These are phyloP conservation scores for Metarhizium humberi DNA, from an alignment of 2,329 filamentous ascomycete genomes.

Conservation along the genomic window DNA sequence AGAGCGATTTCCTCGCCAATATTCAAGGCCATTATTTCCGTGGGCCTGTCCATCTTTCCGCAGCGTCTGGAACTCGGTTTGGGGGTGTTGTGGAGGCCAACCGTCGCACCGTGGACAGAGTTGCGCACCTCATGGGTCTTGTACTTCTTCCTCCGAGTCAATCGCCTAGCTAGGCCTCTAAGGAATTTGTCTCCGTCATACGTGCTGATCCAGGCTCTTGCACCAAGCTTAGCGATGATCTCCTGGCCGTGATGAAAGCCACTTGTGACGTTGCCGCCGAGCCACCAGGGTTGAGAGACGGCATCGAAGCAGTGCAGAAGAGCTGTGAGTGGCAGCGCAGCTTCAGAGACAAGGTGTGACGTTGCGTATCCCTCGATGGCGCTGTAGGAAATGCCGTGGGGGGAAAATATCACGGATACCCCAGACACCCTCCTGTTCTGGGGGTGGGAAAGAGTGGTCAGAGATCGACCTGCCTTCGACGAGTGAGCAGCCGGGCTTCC, in stretches of 20 bases:
- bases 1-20: slow-evolving; percentile 34
- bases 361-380: slow-evolving; percentile 46
- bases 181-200: slow-evolving; percentile 41
- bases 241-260: slow-evolving; percentile 48
- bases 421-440: slow-evolving; percentile 43
- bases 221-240: slow-evolving; percentile 15
- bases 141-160: slow-evolving; percentile 38
- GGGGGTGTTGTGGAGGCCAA: neutral
- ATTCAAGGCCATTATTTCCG: slow-evolving; percentile 31
- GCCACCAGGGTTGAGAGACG: slow-evolving; percentile 50
- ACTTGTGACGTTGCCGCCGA: slow-evolving; percentile 48
- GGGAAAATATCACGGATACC: slow-evolving; percentile 54
- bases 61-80: slow-evolving; percentile 5
- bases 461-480: slow-evolving; percentile 25
- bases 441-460: slow-evolving; percentile 23
- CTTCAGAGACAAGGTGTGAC: slow-evolving; percentile 44
- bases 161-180: slow-evolving; percentile 39
- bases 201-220: slow-evolving; percentile 29
- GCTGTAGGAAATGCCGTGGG: slow-evolving; percentile 49
- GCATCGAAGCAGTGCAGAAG: slow-evolving; percentile 57
- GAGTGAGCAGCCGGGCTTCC: slow-evolving; percentile 24
- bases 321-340: slow-evolving; percentile 51
- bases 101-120: slow-evolving; percentile 13
- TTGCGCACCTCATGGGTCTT: slow-evolving; percentile 34
- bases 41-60: slow-evolving; percentile 13